These are phyloP conservation scores for Cronartium quercuum DNA, from an alignment of 1,284 basidiomycete genomes.

Conservation along the genomic window DNA sequence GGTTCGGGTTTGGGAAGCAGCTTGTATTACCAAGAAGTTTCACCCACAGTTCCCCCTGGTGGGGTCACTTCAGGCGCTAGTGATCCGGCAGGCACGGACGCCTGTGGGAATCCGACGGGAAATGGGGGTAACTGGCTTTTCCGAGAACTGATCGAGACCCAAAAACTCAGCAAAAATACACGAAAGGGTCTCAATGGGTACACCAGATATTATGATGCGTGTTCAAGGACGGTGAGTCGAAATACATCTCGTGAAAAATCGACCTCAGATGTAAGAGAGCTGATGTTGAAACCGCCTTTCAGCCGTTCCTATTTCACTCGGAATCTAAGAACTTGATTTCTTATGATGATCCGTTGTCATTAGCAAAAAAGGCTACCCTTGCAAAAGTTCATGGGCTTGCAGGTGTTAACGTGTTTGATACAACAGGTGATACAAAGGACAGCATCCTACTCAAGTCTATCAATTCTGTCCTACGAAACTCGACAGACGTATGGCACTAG, in stretches of 20 bases:
- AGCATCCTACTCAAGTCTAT: conserved; percentile 24
- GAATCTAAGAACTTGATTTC: conserved; percentile 22
- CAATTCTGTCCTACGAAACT: conserved; percentile 1
- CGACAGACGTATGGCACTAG: neutral
- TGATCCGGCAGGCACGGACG: neutral
- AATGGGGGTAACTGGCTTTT: conserved; percentile 17
- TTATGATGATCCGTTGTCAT: conserved; percentile 27
- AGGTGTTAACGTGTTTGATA: conserved; percentile 37
- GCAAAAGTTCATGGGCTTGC: conserved; percentile 13
- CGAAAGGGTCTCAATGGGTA: conserved; percentile 28
- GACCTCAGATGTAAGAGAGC: neutral
- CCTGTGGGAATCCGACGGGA: conserved; percentile 9
- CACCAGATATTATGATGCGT: conserved; percentile 29
- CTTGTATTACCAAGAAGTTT: conserved; percentile 16
- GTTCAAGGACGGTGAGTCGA: conserved; percentile 26
- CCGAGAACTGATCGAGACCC: conserved; percentile 24
- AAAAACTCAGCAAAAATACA: conserved; percentile 2
- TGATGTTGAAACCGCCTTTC: neutral
- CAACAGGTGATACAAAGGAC: conserved; percentile 33
- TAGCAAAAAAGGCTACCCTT: conserved; percentile 23
- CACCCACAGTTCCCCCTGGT: neutral
- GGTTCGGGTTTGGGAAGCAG: conserved; percentile 12
- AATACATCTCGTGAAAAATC: neutral
- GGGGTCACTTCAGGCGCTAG: conserved; percentile 12
- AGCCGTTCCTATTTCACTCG: conserved; percentile 36